Base-by-base conservation (phyloP, 306 rosid species). In the Gastrolobium villosum region DNA sequence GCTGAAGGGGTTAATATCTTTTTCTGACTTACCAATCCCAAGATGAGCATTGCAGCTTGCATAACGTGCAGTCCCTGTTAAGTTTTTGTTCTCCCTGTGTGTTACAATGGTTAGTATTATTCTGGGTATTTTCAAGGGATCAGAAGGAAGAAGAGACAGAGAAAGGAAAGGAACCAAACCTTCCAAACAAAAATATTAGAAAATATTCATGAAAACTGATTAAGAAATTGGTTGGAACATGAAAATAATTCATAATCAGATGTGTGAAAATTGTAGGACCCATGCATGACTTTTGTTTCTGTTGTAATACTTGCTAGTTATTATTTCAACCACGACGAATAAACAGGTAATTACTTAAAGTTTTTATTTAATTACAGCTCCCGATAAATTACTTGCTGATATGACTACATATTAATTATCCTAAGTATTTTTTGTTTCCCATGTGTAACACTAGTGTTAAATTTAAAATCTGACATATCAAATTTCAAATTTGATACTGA, bases 1-100 rank as follows among this genome's bases (percentile, higher is more conserved):
- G 61, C 50, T 10, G 68, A 74, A 15, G 30, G 34, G 41, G 13
- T 53, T 70, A 41, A 68, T 72, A 70, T 68, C 48, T 79, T 75
- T 54, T 74, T 68, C 59, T 46, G 10, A 78, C 94, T 85, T 91
- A 93, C 99, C 99, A 45, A 96, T 93, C 74, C 99, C 98, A 82
- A 93, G 98, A 75, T 96, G 99, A 67, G 99, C 91, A 85, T 96
- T 96, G 88, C 98, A 93, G 84, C 99, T 96, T 56, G 99, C 99
- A 89, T 93, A 96, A 32, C 98, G 90, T 3, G 98, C 98, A 72
- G 99, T 95, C 62, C 99, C 99, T 0, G 98, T 95, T 72, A 95
- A 83, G 86, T 88, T 93, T 77, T 95, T 95, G 80, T 95, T 91
- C 84, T 94, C 99, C 93, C 99, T 95, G 87, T 45, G 69, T 0